Evolutionary conservation across 495 filamentous ascomycete genomes (phyloP).

Genomic region (Tuber aestivum): DNA sequence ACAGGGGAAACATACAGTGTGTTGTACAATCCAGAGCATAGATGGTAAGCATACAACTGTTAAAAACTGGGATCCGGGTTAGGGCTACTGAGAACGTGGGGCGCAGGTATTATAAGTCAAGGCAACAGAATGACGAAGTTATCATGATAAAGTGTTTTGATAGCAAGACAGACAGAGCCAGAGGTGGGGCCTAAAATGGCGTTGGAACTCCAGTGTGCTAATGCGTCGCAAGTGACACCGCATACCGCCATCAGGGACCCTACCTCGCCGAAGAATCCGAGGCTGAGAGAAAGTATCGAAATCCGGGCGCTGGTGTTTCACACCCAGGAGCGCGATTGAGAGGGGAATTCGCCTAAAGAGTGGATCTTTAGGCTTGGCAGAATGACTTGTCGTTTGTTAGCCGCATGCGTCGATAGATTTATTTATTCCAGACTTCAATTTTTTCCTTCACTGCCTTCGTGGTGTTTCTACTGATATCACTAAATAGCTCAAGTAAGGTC

Average conservation of each 20-base stretch:
- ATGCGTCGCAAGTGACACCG: not conserved
- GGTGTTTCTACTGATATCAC: not conserved
- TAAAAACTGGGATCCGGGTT: not conserved
- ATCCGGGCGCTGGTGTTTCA: not conserved
- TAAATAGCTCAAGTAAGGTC: not conserved
- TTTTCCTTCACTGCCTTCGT: not conserved
- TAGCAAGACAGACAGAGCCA: conserved; percentile 3
- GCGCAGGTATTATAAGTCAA: not conserved
- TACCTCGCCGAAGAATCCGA: not conserved
- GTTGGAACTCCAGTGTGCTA: not conserved
- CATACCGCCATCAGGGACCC: not conserved
- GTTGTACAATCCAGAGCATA: conserved; percentile 1
- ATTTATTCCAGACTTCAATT: not conserved
- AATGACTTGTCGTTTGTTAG: not conserved
- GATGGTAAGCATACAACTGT: not conserved
- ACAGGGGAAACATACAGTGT: conserved; percentile 3
- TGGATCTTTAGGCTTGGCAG: not conserved
- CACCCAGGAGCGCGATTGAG: not conserved
- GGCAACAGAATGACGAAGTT: conserved; percentile 9
- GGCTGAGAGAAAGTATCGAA: conserved; percentile 4
- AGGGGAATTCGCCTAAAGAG: not conserved
- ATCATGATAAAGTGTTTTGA: conserved; percentile 7
- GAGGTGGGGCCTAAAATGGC: not conserved
- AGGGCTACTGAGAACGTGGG: not conserved
- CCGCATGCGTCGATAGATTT: not conserved